These are phyloP conservation scores for Anacardium occidentale DNA, from an alignment of 345 rosid species.

Conservation along the genomic window DNA sequence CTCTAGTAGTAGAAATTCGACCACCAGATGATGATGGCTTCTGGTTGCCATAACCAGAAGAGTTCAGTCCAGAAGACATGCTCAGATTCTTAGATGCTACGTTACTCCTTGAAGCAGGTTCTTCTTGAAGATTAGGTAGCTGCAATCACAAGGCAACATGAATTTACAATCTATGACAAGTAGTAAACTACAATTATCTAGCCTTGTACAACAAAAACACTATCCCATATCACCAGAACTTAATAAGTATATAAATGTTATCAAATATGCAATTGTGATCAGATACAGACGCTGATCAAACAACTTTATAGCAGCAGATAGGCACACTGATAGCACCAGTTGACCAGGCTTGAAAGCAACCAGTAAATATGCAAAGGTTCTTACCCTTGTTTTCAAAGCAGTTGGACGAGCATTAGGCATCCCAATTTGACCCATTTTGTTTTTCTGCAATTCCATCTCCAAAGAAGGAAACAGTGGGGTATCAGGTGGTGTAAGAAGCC, in stretches of 20 bases:
- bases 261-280: not conserved
- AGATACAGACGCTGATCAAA: not conserved
- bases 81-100: slow-evolving; percentile 36
- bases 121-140: slow-evolving; percentile 58
- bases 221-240: not conserved
- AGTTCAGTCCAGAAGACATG: slow-evolving; percentile 37
- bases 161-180: slow-evolving; percentile 26
- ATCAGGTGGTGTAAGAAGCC: slow-evolving; percentile 93
- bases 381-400: slow-evolving; percentile 57
- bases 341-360: slow-evolving; percentile 13
- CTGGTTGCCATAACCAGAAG: slow-evolving; percentile 38
- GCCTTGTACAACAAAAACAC: not conserved
- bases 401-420: slow-evolving; percentile 50
- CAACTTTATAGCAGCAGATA: not conserved
- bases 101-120: slow-evolving; percentile 38
- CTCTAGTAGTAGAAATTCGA: slow-evolving; percentile 42
- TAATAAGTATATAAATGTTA: not conserved
- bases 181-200: slow-evolving; percentile 11
- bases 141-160: slow-evolving; percentile 29
- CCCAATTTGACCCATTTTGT: slow-evolving; percentile 43
- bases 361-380: slow-evolving; percentile 16
- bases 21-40: slow-evolving; percentile 75
- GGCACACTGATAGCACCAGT: not conserved
- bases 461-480: slow-evolving; percentile 62
- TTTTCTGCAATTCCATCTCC: slow-evolving; percentile 61